Base-by-base conservation (phyloP, 768 basidiomycete genomes). In the Kwoniella sp. region DNA sequence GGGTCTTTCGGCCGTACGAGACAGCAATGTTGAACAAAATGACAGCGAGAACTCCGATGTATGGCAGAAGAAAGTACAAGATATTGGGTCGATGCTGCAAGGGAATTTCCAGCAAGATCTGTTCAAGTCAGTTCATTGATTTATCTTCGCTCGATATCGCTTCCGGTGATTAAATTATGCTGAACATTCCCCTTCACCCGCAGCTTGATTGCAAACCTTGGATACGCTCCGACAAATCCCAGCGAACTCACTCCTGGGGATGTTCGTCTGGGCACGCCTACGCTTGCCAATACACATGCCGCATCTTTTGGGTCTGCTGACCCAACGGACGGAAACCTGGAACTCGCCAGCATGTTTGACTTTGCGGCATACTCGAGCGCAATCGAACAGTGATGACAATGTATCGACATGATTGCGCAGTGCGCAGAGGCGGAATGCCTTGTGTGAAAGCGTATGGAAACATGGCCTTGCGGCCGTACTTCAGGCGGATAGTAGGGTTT, bases 321-420 rank as follows among this genome's bases (percentile, higher is more conserved):
- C 25, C 4, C 23, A 11, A 4, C 25, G 22, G 50, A 23, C 23
- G 26, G 5, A 13, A 51, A 51, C 23, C 15, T 51, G 26, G 50
- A 51, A 23, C 50, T 51, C 2, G 50, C 50, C 50, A 51, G 20
- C 25, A 51, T 51, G 50, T 51, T 51, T 25, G 50, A 51, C 50
- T 51, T 51, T 51, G 50, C 50, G 5, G 50, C 50, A 17, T 51
- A 51, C 23, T 23, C 50, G 50, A 28, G 50, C 23, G 23, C 50
- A 4, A 25, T 51, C 50, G 50, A 51, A 17, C 26, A 23, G 50
- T 51, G 50, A 51, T 3, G 17, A 9, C 17, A 17, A 45, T 34
- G 5, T 5, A 34, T 13, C 34, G 34, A 13, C 34, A 34, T 13
- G 34, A 34, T 5, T 13, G 13, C n/a, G n/a, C n/a, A n/a, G n/a